phyloP scores from a whole-genome alignment of 1,139 yeast species.

The Pichia cactophila region DNA sequence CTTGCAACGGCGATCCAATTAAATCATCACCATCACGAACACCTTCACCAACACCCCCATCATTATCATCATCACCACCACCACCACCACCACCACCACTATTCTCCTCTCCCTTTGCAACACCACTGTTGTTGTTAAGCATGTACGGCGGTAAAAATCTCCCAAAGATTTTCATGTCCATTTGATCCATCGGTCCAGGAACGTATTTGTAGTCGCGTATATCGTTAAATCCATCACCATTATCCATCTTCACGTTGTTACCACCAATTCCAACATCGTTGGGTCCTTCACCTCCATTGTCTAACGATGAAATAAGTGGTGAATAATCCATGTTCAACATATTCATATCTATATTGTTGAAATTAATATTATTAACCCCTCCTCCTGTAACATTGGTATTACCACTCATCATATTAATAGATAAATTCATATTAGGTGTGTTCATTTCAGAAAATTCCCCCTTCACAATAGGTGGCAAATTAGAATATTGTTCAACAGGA shows the following conservation, averaged over 20 bases:
- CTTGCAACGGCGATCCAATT: too few relatives aligned
- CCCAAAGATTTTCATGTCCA: conserved; percentile 81
- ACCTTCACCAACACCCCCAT: too few relatives aligned
- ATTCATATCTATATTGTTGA: background rate
- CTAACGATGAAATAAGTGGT: background rate
- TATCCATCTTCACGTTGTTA: background rate
- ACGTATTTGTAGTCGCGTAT: conserved; percentile 36
- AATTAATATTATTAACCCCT: background rate
- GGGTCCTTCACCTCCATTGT: background rate
- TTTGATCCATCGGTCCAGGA: conserved; percentile 76
- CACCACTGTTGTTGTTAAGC: conserved; percentile 27
- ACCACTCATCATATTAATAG: background rate
- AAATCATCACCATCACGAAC: background rate
- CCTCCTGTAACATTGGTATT: background rate
- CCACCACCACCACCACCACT: background rate
- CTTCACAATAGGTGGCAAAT: background rate
- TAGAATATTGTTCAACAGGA: background rate
- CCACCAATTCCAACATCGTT: background rate
- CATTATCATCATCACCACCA: background rate
- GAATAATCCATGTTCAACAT: background rate
- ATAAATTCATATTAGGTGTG: background rate
- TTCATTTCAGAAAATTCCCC: background rate
- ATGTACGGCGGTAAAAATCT: conserved; percentile 77
- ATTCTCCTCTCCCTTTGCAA: background rate
- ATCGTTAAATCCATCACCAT: conserved; percentile 4